Evolutionary conservation across 1,284 basidiomycete species (phyloP), one percentile per base, ranked within the genome.

Genomic region (Cryptococcus sp.): DNA sequence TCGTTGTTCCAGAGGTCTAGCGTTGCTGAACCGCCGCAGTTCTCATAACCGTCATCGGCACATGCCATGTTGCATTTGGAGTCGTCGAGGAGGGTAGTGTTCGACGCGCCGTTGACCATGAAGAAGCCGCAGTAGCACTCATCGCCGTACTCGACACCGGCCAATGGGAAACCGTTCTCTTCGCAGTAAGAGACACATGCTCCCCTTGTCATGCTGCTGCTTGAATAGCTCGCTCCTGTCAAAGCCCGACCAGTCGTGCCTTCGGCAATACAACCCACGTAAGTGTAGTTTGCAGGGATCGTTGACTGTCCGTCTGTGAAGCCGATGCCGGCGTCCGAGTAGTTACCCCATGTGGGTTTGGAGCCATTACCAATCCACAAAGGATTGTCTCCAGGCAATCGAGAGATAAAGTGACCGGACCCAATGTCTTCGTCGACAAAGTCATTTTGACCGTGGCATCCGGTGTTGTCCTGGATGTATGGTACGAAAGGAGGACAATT

Each of bases 351-450:
- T 23, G 55, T 59, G 6, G 71, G 71, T 55, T 73, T 73, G 52
- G 54, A n/a, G 16, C 60, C 62, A 10, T 20, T 45, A 23, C 55
- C 40, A 40, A 65, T 64, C 69, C 72, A 76, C 10, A 63, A 42
- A 3, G 65, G 64, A 57, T 73, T 74, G 61, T 69, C 72, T 13
- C 68, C 70, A 7, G 73, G 71, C 1, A 75, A 61, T 42, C 45
- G 11, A 54, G 52, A 40, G 47, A 69, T 64, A 6, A 63, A 38
- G 45, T 63, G 54, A 13, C 58, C 65, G 20, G 64, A 59, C 27
- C 67, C 61, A 19, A 55, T 54, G 52, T 76, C 70, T 20, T 27
- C 42, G 56, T 70, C 68, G 16, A 65, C 66, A 11, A 30, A 47
- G 0, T 76, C 73, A 30, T 43, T 41, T 17, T 73, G 61, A 3